Base-by-base conservation (phyloP, 148 eudicot genomes). In the Diospyros kaki region DNA sequence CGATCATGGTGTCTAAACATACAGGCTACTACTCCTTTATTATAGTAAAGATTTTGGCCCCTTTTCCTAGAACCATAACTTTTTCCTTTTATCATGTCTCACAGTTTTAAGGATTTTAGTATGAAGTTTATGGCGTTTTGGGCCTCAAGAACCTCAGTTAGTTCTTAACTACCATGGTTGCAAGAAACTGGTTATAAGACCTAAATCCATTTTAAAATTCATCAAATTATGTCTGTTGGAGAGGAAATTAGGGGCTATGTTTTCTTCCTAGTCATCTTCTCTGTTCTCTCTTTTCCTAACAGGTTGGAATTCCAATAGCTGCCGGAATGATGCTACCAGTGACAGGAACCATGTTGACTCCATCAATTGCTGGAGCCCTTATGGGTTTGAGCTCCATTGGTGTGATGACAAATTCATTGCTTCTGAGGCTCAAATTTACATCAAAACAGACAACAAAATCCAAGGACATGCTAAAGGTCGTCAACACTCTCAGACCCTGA, bases 301-400 rank as follows among this genome's bases (percentile, higher is more conserved):
- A 83, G 89, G 83, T 94, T 45, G 97, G 98, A 51, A 87, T 94
- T 74, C 98, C 97, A 3, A 87, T 92, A 75, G 98, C 98, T 53
- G 97, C 98, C 0, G 98, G 98, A 50, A 64, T 86, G 60, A 77
- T 95, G 87, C 85, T 95, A 75, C 98, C 98, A 4, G 78, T 83
- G 61, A 89, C 96, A 0, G 98, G 98, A 71, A 82, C 87, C 15
- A 87, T 95, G 94, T 84, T 92, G 67, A 89, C 97, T 58, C 97
- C 97, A 51, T 95, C 98, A 72, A 92, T 95, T 83, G 98, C 98
- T 42, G 98, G 97, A 54, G 97, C 87, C 39, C 93, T 94, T 7
- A 92, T 92, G 98, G 98, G 98, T 41, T 83, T 91, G 62, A 89
- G 98, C 72, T 92, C 98, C 54, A 72, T 92, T n/a, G 98, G 96